Base-by-base conservation (phyloP, 1,284 basidiomycete genomes). In the Malassezia cuniculi region DNA sequence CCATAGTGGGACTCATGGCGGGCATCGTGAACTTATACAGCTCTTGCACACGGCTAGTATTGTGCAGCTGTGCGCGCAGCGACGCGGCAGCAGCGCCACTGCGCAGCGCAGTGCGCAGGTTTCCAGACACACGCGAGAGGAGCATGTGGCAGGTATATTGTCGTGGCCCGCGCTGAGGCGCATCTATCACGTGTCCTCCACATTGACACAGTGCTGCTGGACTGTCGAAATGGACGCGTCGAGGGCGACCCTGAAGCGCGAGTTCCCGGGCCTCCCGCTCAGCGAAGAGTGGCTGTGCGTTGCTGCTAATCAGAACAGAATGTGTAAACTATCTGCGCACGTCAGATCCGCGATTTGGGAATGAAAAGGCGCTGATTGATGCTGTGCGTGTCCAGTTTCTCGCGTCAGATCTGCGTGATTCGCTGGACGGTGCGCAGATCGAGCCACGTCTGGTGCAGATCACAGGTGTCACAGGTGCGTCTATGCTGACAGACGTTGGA, bases 1-100 rank as follows among this genome's bases (percentile, higher is more conserved):
- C 89, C 90, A 99, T 99, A 49, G 90, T 97, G 34, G 90, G 90
- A 54, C 86, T 93, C 93, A 97, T 97, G 43, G 62, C 90, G 44
- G 90, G 90, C 89, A 97, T 94, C 55, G 80, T 75, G 74, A 97
- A 93, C 70, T 81, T 85, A 55, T 79, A 74, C 52, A 94, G 77
- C 32, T 81, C 87, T 71, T 76, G 72, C 55, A 79, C 73, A 49
- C 78, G 76, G 45, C 80, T 75, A 34, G 87, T 46, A n/a, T 27
- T 27, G 36, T 52, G 50, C 26, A 52, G 24, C 11, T 25, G 22
- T 21, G 40, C 19, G 26, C 5, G 15, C 18, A n/a, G n/a, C n/a
- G n/a, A n/a, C n/a, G n/a, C n/a, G n/a, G n/a, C n/a, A n/a, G n/a
- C n/a, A n/a, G n/a, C n/a, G n/a, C n/a, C n/a, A n/a, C n/a, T n/a